Percentiles rank a stretch among this genome's conserved stretches.
phyloP scores from a whole-genome alignment of 495 filamentous ascomycete genomes.

The Aspergillus wentii region DNA sequence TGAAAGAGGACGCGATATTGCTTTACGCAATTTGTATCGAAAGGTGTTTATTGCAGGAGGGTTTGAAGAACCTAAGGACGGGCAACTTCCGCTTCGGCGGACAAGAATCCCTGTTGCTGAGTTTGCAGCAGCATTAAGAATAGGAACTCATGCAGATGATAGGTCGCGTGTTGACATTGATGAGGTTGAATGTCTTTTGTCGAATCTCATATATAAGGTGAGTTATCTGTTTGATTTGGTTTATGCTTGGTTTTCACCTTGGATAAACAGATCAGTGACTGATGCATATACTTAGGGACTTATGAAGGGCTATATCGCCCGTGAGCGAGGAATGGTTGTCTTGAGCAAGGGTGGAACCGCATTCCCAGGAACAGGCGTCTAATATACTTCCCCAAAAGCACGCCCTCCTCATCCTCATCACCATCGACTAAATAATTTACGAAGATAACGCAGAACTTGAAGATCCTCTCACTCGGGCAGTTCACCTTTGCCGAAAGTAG shows the following conservation, averaged over 20 bases:
- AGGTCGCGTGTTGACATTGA: slow-evolving; percentile 71
- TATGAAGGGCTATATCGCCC: slow-evolving; percentile 97
- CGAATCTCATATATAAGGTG: slow-evolving; percentile 97
- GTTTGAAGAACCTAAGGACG: slow-evolving; percentile 68
- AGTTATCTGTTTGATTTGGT: slow-evolving; percentile 13
- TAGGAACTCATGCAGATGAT: slow-evolving; percentile 47
- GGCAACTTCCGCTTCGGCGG: slow-evolving; percentile 55
- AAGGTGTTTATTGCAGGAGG: slow-evolving; percentile 83
- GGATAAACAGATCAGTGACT: slow-evolving; percentile 3
- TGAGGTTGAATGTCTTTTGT: slow-evolving; percentile 91
- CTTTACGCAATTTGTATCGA: slow-evolving; percentile 80
- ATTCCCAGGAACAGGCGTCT: slow-evolving; percentile 94
- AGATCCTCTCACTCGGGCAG: no score
- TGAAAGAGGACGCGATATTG: slow-evolving; percentile 86
- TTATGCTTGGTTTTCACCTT: background rate
- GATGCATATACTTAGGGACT: slow-evolving; percentile 56
- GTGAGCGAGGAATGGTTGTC: slow-evolving; percentile 82
- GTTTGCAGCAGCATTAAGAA: slow-evolving; percentile 63
- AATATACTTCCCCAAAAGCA: slow-evolving; percentile 15
- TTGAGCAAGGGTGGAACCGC: slow-evolving; percentile 78
- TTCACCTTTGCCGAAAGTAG: no score
- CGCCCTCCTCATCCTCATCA: no score
- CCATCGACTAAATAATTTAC: no score
- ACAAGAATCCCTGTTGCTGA: slow-evolving; percentile 77
- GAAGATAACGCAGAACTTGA: no score